Base-by-base conservation (phyloP, 345 rosid genomes). In the Bruguiera gymnorhiza region DNA sequence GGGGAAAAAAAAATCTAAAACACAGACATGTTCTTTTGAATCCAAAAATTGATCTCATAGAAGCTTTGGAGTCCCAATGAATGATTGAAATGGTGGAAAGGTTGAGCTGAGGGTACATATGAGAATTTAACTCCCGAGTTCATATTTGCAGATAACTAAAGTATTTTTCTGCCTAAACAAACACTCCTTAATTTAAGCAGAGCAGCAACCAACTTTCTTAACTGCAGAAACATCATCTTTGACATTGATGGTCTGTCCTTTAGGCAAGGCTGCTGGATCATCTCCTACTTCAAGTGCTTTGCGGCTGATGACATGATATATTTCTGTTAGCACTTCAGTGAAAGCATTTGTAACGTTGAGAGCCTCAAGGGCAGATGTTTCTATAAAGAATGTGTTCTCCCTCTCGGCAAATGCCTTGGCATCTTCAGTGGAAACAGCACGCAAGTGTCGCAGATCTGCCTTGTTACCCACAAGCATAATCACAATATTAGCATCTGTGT, bases 391-490 rank as follows among this genome's bases (percentile, higher is more conserved):
- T 1, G 86, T 88, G 60, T 77, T 84, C 88, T 88, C 97, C 73
- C 85, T 76, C 73, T 88, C 94, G 0, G 94, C 94, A 43, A 92
- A 92, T 1, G 85, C 54, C 57, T 70, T 84, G 6, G 94, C 92
- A 69, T 88, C 92, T 48, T 88, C 96, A 0, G 83, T 76, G 52
- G 92, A 75, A 65, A 92, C 92, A 0, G 94, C 97, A 67, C 92
- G 81, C 31, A 92, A 81, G 63, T 92, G 97, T 55, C 92, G 93
- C 72, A 91, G 85, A 69, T 91, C 97, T 8, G 94, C 89, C 84
- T 92, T 92, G 88, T 92, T 92, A 11, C 97, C 97, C 3, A 88
- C 94, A 9, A 92, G 90, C 97, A 92, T 92, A 32, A 92, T 86
- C 80, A 88, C 96, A 50, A 89, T 92, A 80, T 86, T 89, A 66